Evolutionary conservation across 108 stramenopile genomes (phyloP).

Genomic region (Nitzschia sp.): DNA sequence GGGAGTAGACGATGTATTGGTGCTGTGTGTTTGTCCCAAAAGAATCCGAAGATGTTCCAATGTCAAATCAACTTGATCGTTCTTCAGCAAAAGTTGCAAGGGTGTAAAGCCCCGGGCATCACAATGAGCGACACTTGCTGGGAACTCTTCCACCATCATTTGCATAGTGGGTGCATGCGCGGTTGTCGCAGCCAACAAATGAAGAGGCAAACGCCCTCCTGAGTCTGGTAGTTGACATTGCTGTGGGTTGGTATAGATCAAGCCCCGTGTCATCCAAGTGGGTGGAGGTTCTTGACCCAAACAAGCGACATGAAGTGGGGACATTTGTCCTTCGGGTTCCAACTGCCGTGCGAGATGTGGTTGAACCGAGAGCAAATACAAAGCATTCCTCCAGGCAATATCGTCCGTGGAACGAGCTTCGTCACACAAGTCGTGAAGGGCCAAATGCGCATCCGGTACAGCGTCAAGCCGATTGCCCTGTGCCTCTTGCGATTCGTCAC

Average conservation of each 20-base stretch:
- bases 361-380: slow-evolving; percentile 34
- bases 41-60: slow-evolving; percentile 39
- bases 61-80: slow-evolving; percentile 31
- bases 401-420: slow-evolving; percentile 41
- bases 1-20: not conserved
- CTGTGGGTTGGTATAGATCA: slow-evolving; percentile 35
- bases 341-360: slow-evolving; percentile 34
- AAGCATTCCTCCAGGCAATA: slow-evolving; percentile 46
- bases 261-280: slow-evolving; percentile 34
- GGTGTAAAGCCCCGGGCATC: slow-evolving; percentile 49
- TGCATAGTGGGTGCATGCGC: slow-evolving; percentile 41
- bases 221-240: slow-evolving; percentile 28
- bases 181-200: slow-evolving; percentile 43
- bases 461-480: too few relatives aligned
- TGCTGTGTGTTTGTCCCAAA: slow-evolving; percentile 29
- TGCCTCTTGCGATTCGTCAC: too few relatives aligned
- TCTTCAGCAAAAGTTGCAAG: slow-evolving; percentile 43
- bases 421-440: slow-evolving; percentile 49
- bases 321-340: slow-evolving; percentile 41
- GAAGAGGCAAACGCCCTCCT: slow-evolving; percentile 51
- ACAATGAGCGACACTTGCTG: slow-evolving; percentile 35
- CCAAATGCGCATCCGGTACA: slow-evolving; percentile 2
- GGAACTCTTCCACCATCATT: slow-evolving; percentile 49
- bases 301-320: slow-evolving; percentile 46
- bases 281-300: slow-evolving; percentile 36